Evolutionary conservation across 805 yeast species (phyloP), one percentile per base, ranked within the genome.

Genomic region (Huiozyma naganishii): DNA sequence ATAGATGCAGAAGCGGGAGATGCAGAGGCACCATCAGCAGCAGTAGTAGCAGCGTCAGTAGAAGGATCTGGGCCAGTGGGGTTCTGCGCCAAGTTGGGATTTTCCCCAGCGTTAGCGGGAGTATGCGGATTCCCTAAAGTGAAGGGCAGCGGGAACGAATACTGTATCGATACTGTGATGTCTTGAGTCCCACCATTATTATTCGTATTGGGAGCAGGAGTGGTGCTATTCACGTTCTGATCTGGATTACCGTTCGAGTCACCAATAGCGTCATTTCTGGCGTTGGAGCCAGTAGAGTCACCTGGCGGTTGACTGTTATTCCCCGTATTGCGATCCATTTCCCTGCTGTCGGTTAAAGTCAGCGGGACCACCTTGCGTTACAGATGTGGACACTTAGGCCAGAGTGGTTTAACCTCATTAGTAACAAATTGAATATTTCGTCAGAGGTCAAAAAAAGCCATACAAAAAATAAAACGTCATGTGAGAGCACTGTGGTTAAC

Each of bases 191-290:
- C 32, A 17, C 23, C 23, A 4, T 13, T 17, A 23, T 32, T 32
- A 23, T 29, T 12, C 10, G 12, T 28, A 27, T 29, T 10, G 27
- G 32, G 9, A 36, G 11, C n/a, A n/a, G 12, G 13, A 27, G 29
- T 30, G 61, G 55, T 76, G 78, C 37, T 67, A 70, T 1, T 30
- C n/a, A 9, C 27, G 36, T 35, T 32, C 11, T 34, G 29, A 39
- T 37, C 34, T 13, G n/a, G 11, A 28, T 35, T 29, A 10, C 30
- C 23, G 10, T 44, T 41, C 6, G 41, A 6, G 32, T 42, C 37
- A n/a, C 34, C 36, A 23, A 29, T 29, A 10, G 37, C 84, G 28
- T 39, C 8, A 13, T 8, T 13, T 8, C 7, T 39, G 29, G 9
- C 35, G 28, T 27, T 40, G 35, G 32, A 32, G 28, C 23, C 7